phyloP scores from a whole-genome alignment of 352 stramenopile species.

The Globisporangium iwayamae region DNA sequence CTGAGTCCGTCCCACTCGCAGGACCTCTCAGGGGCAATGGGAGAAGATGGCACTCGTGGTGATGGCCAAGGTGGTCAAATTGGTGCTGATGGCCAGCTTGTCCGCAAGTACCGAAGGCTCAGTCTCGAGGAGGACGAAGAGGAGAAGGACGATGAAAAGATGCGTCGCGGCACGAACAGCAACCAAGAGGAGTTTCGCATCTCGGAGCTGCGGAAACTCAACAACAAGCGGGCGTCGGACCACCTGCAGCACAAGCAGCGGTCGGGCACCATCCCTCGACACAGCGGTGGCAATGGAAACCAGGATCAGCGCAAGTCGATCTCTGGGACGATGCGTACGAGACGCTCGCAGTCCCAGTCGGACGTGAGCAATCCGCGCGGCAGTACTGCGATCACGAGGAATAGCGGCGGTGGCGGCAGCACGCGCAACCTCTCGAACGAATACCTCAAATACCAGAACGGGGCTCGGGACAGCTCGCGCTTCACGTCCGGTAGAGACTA shows the following conservation, averaged over 20 bases:
- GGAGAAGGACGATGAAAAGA: slow-evolving; percentile 48
- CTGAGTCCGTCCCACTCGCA: slow-evolving; percentile 65
- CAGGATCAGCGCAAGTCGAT: slow-evolving; percentile 11
- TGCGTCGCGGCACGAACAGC: slow-evolving; percentile 11
- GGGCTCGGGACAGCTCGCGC: slow-evolving; percentile 9
- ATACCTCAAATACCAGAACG: slow-evolving; percentile 8
- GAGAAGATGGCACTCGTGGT: slow-evolving; percentile 18
- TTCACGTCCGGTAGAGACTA: slow-evolving; percentile 10
- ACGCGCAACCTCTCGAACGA: slow-evolving; percentile 15
- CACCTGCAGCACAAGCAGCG: slow-evolving; percentile 4
- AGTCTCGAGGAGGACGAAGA: slow-evolving; percentile 73
- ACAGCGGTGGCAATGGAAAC: slow-evolving; percentile 2
- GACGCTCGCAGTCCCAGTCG: slow-evolving; percentile 41
- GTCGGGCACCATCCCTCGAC: slow-evolving; percentile 8
- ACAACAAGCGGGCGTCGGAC: slow-evolving; percentile 12
- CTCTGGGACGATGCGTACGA: slow-evolving; percentile 6
- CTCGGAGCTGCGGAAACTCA: slow-evolving; percentile 28
- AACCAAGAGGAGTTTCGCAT: slow-evolving; percentile 34
- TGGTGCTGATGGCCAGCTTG: slow-evolving; percentile 25
- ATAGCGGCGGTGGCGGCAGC: slow-evolving; percentile 8
- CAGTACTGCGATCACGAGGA: slow-evolving; percentile 10
- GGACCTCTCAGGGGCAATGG: slow-evolving; percentile 45
- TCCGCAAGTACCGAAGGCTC: slow-evolving; percentile 51
- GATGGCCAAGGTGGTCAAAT: not conserved
- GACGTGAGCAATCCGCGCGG: slow-evolving; percentile 36